A percentile compares a stretch with the other conserved stretches of the same genome.
Conservation (phyloP, 768 basidiomycete genomes). For the Leucosporidium scottii region DNA sequence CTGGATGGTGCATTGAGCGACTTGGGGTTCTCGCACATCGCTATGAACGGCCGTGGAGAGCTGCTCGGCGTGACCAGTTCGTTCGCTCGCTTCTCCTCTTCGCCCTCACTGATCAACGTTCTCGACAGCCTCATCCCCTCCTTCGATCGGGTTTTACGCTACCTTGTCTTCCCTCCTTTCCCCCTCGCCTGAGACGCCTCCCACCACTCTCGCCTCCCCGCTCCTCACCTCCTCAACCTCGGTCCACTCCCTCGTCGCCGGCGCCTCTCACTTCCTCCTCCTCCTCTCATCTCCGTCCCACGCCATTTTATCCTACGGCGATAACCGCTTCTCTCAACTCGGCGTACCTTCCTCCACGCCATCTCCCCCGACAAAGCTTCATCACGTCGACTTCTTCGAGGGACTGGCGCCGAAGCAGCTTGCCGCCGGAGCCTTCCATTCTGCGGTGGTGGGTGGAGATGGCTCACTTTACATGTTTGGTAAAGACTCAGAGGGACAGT, state of each 20-base stretch:
- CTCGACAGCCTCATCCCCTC: neutral
- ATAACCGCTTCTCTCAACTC: conserved; percentile 27
- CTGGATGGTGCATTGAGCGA: neutral
- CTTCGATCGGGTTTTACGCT: neutral
- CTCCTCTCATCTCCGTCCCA: neutral
- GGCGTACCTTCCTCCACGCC: neutral
- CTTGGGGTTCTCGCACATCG: neutral
- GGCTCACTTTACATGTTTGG: conserved; percentile 17
- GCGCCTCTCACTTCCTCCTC: conserved; percentile 23
- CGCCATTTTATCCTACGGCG: conserved; percentile 9
- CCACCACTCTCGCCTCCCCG: neutral
- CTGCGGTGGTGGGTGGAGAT: conserved; percentile 4
- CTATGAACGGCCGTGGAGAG: conserved; percentile 19
- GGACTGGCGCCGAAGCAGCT: neutral
- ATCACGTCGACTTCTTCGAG: conserved; percentile 20
- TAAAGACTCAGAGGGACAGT: conserved; percentile 5
- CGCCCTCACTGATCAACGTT: neutral
- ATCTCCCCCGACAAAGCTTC: neutral
- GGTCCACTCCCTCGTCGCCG: conserved; percentile 2
- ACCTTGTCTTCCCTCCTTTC: neutral
- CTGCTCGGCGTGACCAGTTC: conserved; percentile 10
- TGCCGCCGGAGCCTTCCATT: conserved; percentile 15
- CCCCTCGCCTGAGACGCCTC: neutral
- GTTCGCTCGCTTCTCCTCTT: neutral
- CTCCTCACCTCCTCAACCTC: conserved; percentile 7